Evolutionary conservation across 352 stramenopile genomes (phyloP).

Genomic region (Phytophthora pseudosyringae): DNA sequence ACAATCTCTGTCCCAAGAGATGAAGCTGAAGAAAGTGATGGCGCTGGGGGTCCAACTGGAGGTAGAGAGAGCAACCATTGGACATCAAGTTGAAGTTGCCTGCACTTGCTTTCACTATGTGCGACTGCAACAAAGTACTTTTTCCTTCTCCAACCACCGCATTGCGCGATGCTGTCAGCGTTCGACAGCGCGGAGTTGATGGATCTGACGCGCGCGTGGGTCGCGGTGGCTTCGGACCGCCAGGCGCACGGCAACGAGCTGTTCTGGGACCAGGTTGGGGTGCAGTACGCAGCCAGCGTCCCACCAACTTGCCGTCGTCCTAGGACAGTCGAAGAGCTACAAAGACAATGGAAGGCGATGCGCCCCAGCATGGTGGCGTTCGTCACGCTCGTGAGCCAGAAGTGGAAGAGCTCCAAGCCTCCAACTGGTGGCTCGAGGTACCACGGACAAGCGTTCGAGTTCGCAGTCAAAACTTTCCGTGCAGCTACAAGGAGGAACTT

Average conservation of each 20-base stretch:
- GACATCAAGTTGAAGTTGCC: too few species aligned
- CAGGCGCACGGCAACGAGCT: neutral
- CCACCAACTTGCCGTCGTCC: neutral
- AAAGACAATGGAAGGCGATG: neutral
- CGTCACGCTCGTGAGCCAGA: constrained; percentile 5
- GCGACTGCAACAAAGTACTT: too few species aligned
- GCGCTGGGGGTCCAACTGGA: too few species aligned
- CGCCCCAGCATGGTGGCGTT: constrained; percentile 2
- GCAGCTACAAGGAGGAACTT: constrained; percentile 12
- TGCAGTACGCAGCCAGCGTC: neutral
- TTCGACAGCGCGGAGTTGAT: constrained; percentile 3
- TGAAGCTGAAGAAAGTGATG: too few species aligned
- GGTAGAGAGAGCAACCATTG: too few species aligned
- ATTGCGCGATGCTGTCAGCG: neutral
- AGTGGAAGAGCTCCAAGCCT: neutral
- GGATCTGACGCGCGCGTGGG: constrained; percentile 15
- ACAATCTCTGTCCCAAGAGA: too few species aligned
- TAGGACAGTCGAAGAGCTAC: neutral
- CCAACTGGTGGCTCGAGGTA: neutral
- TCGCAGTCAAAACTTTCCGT: constrained; percentile 5
- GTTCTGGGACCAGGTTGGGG: neutral
- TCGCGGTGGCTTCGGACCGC: constrained; percentile 1
- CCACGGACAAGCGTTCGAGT: constrained; percentile 2
- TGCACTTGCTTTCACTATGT: too few species aligned
- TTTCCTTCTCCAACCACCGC: too few species aligned